Evolutionary conservation across 2,329 filamentous ascomycete species (phyloP).

Genomic region (Aspergillus sp.): DNA sequence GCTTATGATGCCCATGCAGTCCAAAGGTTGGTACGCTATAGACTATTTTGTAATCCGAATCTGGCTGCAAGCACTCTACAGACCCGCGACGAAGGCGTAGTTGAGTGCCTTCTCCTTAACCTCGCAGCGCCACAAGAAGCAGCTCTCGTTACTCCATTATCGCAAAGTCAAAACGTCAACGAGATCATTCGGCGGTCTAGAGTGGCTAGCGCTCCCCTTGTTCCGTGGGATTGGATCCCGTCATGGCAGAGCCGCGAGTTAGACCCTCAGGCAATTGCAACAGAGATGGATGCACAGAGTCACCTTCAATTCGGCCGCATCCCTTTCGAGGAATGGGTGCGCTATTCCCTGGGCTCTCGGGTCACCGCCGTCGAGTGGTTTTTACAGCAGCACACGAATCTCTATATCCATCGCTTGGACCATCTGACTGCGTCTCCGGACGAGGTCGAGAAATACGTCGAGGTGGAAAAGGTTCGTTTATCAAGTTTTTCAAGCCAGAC

Average conservation of each 20-base stretch:
- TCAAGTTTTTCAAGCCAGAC: constrained; percentile 19
- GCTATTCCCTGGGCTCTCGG: constrained; percentile 28
- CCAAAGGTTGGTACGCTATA: constrained; percentile 28
- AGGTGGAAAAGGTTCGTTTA: constrained; percentile 28
- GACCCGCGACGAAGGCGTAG: constrained; percentile 21
- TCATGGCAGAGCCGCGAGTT: constrained; percentile 11
- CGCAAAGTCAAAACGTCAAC: constrained; percentile 31
- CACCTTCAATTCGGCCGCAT: constrained; percentile 29
- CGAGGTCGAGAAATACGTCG: constrained; percentile 20
- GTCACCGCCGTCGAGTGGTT: constrained; percentile 29
- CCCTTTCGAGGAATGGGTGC: constrained; percentile 32
- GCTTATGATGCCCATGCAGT: constrained; percentile 30
- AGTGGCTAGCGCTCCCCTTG: constrained; percentile 10
- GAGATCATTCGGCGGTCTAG: constrained; percentile 28
- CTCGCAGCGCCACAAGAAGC: constrained; percentile 20
- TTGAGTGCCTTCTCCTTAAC: constrained; percentile 23
- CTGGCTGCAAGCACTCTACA: constrained; percentile 26
- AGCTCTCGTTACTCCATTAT: constrained; percentile 17
- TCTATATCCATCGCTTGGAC: constrained; percentile 24
- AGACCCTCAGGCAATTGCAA: constrained; percentile 20
- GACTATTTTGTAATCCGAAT: constrained; percentile 26
- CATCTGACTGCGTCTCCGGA: constrained; percentile 25
- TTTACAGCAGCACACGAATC: constrained; percentile 26
- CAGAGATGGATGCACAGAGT: constrained; percentile 29
- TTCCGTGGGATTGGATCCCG: constrained; percentile 31